Evolutionary conservation across 2,329 filamentous ascomycete species (phyloP), one percentile per base, ranked within the genome.

Genomic region (Cordyceps cateniannulata): DNA sequence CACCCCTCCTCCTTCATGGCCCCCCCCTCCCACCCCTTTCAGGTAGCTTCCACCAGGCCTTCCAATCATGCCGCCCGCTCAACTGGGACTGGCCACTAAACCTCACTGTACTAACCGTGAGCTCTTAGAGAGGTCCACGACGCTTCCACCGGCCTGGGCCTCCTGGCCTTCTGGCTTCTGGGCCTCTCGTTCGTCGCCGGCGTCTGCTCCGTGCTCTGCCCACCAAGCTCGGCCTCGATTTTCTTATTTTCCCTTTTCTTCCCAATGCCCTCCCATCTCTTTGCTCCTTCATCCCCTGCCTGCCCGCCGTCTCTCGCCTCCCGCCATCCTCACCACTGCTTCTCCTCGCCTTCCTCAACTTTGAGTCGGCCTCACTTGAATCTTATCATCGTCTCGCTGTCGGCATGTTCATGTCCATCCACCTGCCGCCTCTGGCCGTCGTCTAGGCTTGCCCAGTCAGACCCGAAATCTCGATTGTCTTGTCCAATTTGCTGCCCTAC

Each of bases 391-490:
- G 16, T 32, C 40, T 32, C 52, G 6, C 14, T n/a, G 35, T 18
- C 40, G 24, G 40, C 52, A 55, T 55, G 52, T 18, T 25, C 42
- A 45, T 47, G 8, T 47, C 44, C 53, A 45, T 18, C 20, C 12
- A 35, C 18, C 54, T 38, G 16, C 29, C 29, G 44, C 20, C 45
- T 25, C 27, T 20, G 42, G 12, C 27, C 24, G 16, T 42, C 38
- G 38, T 47, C 40, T 56, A 58, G 45, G 32, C n/a, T 51, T 44
- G 27, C 25, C 35, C 22, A 45, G 22, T 3, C 25, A 47, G 45
- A 53, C 54, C 38, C 40, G 27, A 48, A 60, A 60, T 60, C 58
- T 60, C 58, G 58, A 60, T 60, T 35, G 38, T 35, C 40, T 22
- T 40, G 50, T 22, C 42, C 40, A 60, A 48, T 40, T 60, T 53